phyloP scores from a whole-genome alignment of 2,329 filamentous ascomycete species.

The Arachnomyces sp. region DNA sequence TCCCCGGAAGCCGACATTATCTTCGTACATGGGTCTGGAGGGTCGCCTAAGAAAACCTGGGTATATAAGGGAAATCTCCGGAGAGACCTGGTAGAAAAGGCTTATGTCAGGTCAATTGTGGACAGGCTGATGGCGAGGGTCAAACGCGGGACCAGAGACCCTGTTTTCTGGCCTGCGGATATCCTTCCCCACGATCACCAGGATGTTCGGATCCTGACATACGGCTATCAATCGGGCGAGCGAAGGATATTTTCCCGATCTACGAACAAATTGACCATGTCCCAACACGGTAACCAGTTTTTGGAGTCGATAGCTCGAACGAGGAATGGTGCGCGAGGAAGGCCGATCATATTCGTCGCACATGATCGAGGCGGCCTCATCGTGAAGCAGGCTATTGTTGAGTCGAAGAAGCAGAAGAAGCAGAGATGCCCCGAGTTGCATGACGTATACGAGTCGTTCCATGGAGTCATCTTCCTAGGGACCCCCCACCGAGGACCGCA shows the following conservation, averaged over 20 bases:
- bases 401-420: no score
- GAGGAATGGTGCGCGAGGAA: no score
- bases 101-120: no score
- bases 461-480: slow-evolving; percentile 16
- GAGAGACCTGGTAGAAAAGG: no score
- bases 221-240: slow-evolving; percentile 4
- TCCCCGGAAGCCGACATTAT: slow-evolving; percentile 20
- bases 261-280: no score
- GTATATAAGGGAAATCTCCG: slow-evolving; percentile 14
- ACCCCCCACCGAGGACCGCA: slow-evolving; percentile 21
- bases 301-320: no score
- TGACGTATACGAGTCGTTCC: no score
- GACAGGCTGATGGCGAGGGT: no score
- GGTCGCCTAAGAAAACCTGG: slow-evolving; percentile 31
- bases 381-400: slow-evolving; percentile 16
- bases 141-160: no score
- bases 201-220: slow-evolving; percentile 9
- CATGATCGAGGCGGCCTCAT: slow-evolving; percentile 41
- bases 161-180: not conserved
- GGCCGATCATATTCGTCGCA: slow-evolving; percentile 33
- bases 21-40: slow-evolving; percentile 35
- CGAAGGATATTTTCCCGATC: no score
- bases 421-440: no score
- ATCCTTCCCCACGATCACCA: slow-evolving; percentile 8
- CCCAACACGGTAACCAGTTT: no score